Conservation (phyloP, 2,329 filamentous ascomycete species). For the Penicillium frequentans region DNA sequence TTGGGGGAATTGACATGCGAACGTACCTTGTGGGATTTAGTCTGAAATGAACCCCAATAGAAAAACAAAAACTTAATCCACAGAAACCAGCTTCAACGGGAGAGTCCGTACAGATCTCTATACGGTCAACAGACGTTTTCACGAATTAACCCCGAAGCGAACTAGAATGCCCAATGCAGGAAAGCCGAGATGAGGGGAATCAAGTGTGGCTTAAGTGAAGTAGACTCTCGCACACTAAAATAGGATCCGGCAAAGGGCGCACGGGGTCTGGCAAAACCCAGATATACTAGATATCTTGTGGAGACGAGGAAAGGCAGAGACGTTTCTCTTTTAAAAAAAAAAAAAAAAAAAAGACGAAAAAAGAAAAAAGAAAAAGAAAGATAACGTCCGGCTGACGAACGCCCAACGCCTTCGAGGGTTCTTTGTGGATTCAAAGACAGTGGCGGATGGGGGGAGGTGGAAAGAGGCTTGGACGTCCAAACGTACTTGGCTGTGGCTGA, state of each 20-base stretch:
- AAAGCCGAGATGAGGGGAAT: constrained; percentile 1
- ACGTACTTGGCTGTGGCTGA: not conserved
- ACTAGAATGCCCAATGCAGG: constrained; percentile 1
- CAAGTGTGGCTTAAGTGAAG: constrained; percentile 1
- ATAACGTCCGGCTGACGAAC: not conserved
- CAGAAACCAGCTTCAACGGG: not conserved
- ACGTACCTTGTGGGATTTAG: not conserved
- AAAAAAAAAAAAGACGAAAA: not conserved
- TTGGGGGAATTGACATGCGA: not conserved
- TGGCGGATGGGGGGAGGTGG: not conserved
- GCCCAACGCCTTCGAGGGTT: not conserved
- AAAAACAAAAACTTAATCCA: not conserved
- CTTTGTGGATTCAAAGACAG: not conserved
- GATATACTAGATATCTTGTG: constrained; percentile 3
- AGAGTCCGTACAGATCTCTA: not conserved
- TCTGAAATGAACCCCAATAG: not conserved
- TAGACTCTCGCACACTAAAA: constrained; percentile 3
- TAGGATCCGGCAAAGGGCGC: not conserved
- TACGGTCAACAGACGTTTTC: not conserved
- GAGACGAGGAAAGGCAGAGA: not conserved
- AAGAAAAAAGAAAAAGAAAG: not conserved
- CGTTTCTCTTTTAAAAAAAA: not conserved
- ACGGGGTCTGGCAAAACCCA: not conserved
- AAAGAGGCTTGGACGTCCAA: not conserved
- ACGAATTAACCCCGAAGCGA: not conserved